Evolutionary conservation across 1,284 basidiomycete species (phyloP).

Genomic region (Rhodotorula sp.): DNA sequence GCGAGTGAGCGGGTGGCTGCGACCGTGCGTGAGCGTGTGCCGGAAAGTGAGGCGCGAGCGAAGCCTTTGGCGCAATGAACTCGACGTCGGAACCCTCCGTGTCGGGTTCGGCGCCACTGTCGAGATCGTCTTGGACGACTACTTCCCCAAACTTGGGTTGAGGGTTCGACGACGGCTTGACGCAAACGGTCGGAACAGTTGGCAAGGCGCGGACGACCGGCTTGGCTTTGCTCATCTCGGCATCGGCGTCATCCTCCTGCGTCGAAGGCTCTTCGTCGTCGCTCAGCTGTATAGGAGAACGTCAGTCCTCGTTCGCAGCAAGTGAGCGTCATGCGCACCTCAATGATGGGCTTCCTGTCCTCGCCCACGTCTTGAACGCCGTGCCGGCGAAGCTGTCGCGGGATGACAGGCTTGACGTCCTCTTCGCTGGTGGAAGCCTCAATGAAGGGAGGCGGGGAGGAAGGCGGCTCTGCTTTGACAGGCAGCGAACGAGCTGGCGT

Average conservation of each 20-base stretch:
- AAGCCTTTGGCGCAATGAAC: background rate
- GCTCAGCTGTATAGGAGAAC: background rate
- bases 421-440: constrained; percentile 3
- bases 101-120: constrained; percentile 29
- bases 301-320: background rate
- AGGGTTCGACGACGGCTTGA: too few species aligned
- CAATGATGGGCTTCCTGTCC: constrained; percentile 6
- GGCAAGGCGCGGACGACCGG: background rate
- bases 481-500: background rate
- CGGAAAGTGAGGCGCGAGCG: background rate
- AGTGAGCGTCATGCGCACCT: background rate
- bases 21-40: constrained; percentile 4
- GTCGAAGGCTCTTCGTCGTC: constrained; percentile 15
- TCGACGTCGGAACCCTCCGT: constrained; percentile 21
- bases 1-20: constrained; percentile 1
- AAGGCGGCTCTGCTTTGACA: background rate
- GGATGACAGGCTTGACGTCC: constrained; percentile 23
- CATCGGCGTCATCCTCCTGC: constrained; percentile 1
- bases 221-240: background rate
- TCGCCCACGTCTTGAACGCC: background rate
- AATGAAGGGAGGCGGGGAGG: too few species aligned
- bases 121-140: constrained; percentile 3
- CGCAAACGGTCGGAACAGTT: too few species aligned
- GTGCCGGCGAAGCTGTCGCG: background rate
- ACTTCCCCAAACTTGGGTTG: background rate